These are phyloP conservation scores for Ceratocystis cubensis DNA, from an alignment of 2,329 filamentous ascomycete genomes.

Conservation along the genomic window DNA sequence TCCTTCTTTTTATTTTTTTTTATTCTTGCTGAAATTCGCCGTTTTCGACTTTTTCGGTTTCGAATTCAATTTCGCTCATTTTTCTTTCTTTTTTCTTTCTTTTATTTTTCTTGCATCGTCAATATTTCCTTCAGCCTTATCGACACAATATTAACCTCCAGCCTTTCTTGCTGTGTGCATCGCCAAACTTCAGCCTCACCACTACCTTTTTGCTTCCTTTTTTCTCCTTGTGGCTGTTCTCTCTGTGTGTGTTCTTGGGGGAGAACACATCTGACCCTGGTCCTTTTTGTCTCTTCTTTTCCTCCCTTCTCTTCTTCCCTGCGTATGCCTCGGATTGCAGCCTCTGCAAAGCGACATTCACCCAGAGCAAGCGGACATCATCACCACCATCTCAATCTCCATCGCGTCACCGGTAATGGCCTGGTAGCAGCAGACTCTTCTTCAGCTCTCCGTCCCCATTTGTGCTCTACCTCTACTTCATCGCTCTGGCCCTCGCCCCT, in stretches of 20 bases:
- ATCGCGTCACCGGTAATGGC: constrained; percentile 63
- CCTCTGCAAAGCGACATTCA: constrained; percentile 49
- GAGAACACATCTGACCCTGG: neutral
- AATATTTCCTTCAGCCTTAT: neutral
- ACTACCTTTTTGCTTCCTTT: neutral
- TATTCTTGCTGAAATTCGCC: neutral
- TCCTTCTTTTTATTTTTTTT: neutral
- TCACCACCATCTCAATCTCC: constrained; percentile 40
- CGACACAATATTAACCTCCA: neutral
- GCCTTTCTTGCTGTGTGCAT: neutral
- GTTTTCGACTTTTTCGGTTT: neutral
- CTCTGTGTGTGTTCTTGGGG: neutral
- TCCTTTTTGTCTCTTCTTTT: neutral
- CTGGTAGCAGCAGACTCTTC: constrained; percentile 44
- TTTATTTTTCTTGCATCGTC: constrained; percentile 7
- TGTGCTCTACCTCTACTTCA: neutral
- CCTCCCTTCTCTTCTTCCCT: neutral
- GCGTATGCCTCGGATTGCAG: constrained; percentile 51
- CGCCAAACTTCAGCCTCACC: constrained; percentile 10
- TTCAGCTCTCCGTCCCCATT: constrained; percentile 29
- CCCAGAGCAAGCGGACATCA: constrained; percentile 30
- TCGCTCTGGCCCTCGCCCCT: neutral
- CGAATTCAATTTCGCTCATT: neutral
- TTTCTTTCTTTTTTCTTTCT: neutral
- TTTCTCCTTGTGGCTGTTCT: neutral